Evolutionary conservation across 768 basidiomycete genomes (phyloP), one percentile per base, ranked within the genome.

Genomic region (Obba rivulosa): DNA sequence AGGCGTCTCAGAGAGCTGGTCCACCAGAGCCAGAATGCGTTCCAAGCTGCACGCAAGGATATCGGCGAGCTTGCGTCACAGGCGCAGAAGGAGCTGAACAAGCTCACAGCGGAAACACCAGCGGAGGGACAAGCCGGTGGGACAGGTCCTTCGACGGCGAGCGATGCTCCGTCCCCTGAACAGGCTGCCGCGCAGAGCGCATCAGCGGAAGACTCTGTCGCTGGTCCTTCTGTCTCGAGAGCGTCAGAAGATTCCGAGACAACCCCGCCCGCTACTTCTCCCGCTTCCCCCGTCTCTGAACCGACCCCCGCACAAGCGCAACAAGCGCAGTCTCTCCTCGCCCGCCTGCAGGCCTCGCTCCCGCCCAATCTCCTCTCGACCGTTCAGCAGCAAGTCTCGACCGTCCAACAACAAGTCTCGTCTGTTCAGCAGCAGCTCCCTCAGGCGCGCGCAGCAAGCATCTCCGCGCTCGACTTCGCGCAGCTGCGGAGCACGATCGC

Each of bases 61-160:
- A 56, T 92, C 36, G 70, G 76, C 20, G 76, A 78, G 20, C 88
- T 82, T 40, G 89, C 91, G 48, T 70, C 76, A 4, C 87, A 92
- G 60, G 88, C 89, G 20, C 88, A 91, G 69, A 81, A 77, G 56
- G 87, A 87, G 61, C 58, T 92, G 31, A 79, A 68, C 58, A 85
- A 82, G 65, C 65, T 87, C 16, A 71, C 81, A 8, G 58, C 64
- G 22, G 71, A 74, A 41, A 13, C 50, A 11, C 17, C 58, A n/a
- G 48, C 51, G 11, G 23, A 35, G 0, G 39, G 62, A 14, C 61
- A 51, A 13, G 17, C 50, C 55, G 20, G 43, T 17, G 38, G 40
- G 21, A 24, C 22, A 31, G 44, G 35, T 2, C 25, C 38, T 2
- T 37, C 37, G 9, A 16, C 14, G 3, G 35, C 23, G 3, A 11